Percentiles rank a stretch among this genome's conserved stretches.
Evolutionary conservation across 106 monocot species (phyloP).

Genomic region (Hemerocallis citrina): DNA sequence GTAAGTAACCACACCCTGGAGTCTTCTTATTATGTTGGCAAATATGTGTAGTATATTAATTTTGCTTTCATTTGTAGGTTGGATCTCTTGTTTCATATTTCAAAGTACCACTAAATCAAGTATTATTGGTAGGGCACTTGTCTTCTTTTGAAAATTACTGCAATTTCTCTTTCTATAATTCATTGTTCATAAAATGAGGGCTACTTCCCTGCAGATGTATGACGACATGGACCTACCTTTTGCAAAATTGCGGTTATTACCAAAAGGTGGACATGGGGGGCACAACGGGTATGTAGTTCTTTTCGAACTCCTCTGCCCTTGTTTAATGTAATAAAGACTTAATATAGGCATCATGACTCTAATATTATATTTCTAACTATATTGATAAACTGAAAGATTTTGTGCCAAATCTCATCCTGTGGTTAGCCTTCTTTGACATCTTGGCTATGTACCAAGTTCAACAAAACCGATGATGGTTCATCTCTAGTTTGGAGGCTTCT

Average conservation of each 20-base stretch:
- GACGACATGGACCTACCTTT: constrained; percentile 95
- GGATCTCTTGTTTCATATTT: constrained; percentile 75
- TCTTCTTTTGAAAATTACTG: background rate
- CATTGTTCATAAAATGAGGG: background rate
- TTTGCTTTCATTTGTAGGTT: constrained; percentile 43
- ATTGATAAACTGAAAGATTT: background rate
- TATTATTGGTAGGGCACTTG: constrained; percentile 51
- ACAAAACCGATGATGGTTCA: too few relatives aligned
- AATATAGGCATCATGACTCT: background rate
- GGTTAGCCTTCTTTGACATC: background rate
- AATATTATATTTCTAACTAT: background rate
- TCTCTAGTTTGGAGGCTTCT: too few relatives aligned
- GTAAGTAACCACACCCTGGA: constrained; percentile 50
- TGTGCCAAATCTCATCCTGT: background rate
- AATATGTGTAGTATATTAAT: constrained; percentile 6
- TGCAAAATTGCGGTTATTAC: constrained; percentile 74
- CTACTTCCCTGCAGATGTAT: constrained; percentile 51
- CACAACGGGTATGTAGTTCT: constrained; percentile 99
- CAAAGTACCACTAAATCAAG: constrained; percentile 81
- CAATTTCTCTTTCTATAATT: too few relatives aligned
- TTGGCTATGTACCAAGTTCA: background rate
- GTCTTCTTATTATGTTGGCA: background rate
- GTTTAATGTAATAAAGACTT: background rate
- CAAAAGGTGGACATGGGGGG: constrained; percentile 96
- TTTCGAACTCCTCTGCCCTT: background rate